A percentile compares a stretch with the other conserved stretches of the same genome.
Conservation (phyloP, 345 rosid genomes). For the Schrenkiella parvula region DNA sequence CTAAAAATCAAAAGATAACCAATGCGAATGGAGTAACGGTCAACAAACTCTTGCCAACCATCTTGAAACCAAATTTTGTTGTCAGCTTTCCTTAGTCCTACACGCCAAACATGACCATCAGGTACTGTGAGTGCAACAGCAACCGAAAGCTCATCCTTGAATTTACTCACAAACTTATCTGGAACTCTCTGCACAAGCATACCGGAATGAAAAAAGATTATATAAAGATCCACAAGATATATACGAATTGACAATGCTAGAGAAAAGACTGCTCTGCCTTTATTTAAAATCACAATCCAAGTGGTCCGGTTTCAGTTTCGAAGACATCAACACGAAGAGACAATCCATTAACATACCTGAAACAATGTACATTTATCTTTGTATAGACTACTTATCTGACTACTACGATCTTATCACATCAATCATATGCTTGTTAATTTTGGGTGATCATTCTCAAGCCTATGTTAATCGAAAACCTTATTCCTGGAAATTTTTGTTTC, state of each 20-base stretch:
- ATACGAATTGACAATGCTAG: neutral
- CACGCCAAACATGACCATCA: slow-evolving; percentile 66
- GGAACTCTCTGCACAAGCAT: slow-evolving; percentile 76
- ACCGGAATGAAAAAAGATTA: slow-evolving; percentile 20
- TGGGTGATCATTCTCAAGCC: neutral
- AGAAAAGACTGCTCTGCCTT: neutral
- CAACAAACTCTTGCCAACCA: slow-evolving; percentile 85
- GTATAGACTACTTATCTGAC: neutral
- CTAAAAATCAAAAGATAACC: slow-evolving; percentile 78
- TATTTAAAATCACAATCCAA: neutral
- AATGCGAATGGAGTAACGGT: slow-evolving; percentile 60
- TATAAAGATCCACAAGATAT: neutral
- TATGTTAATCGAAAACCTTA: neutral
- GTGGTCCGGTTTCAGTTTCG: neutral
- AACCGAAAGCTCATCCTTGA: slow-evolving; percentile 65
- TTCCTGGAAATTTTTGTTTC: neutral
- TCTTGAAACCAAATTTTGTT: slow-evolving; percentile 75
- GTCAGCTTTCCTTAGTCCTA: slow-evolving; percentile 67
- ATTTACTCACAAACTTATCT: slow-evolving; percentile 66
- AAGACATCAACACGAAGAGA: neutral
- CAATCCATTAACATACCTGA: neutral
- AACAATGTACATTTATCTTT: slow-evolving; percentile 16
- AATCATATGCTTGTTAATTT: neutral
- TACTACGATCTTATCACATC: neutral
- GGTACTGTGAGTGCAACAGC: slow-evolving; percentile 74